Evolutionary conservation across 768 basidiomycete species (phyloP), one percentile per base, ranked within the genome.

Genomic region (Hypsizygus marmoreus): DNA sequence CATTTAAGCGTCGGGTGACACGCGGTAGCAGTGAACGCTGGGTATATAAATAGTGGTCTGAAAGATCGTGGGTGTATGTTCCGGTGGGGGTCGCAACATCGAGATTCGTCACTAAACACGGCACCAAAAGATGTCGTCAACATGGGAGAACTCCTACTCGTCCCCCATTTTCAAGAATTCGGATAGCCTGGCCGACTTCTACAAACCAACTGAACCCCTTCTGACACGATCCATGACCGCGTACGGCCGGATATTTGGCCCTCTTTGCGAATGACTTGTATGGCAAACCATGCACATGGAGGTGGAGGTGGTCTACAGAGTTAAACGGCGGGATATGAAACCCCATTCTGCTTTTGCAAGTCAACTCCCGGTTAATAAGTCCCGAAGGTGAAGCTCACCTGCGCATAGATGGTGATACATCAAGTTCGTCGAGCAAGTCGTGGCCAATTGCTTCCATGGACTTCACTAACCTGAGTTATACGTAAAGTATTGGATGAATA

Each of bases 321-420:
- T 79, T 84, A 63, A 86, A 88, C 0, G 89, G 89, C 0, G 88
- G 85, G 42, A 90, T 86, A 59, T 91, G 88, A 57, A 90, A 91
- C 1, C 89, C 88, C 68, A 90, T 71, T 50, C 89, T 89, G 45
- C 26, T 43, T 37, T 40, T 17, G 31, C 56, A 26, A 45, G 38
- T 40, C 34, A 29, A 20, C 42, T 23, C 22, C 9, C 19, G 19
- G 19, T 22, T 11, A 22, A 8, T 4, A 13, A 6, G 39, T 49
- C 39, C 3, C 30, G 26, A 29, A 4, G 30, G 28, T 20, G 6
- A 32, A 19, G 52, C 66, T 45, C 53, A 83, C 85, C 70, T 74
- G 62, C 80, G 76, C 50, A 69, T 66, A 32, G 60, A 43, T 10
- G 51, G 46, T 6, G 70, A 68, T n/a, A 80, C 65, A 8, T 70